Evolutionary conservation across 179 eudicot species (phyloP).

Genomic region (Corrigiola litoralis): DNA sequence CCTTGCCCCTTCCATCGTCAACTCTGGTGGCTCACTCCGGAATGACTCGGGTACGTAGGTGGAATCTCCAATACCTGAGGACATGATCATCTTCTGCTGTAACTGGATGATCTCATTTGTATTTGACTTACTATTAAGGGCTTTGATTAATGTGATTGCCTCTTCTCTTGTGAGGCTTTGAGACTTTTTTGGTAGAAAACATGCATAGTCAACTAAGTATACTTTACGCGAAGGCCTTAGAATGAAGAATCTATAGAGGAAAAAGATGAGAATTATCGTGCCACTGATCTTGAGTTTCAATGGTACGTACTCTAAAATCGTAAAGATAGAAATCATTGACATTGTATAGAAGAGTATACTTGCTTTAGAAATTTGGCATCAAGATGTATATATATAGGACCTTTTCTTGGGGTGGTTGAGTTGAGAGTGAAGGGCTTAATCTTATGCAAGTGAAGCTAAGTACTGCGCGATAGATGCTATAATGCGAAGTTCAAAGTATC

Average conservation of each 20-base stretch:
- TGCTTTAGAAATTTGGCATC: no score
- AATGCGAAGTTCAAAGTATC: no score
- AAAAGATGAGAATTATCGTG: no score
- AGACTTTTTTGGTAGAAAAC: conserved; percentile 11
- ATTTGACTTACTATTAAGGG: background rate
- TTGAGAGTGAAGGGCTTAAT: no score
- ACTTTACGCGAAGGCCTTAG: conserved; percentile 6
- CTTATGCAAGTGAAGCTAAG: no score
- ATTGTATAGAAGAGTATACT: no score
- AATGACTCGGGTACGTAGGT: conserved; percentile 9
- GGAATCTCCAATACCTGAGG: conserved; percentile 5
- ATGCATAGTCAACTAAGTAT: conserved; percentile 11
- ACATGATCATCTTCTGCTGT: background rate
- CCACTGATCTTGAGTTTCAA: no score
- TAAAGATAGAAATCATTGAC: no score
- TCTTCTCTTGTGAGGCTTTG: conserved; percentile 5
- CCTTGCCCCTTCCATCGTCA: conserved; percentile 14
- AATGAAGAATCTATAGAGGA: background rate
- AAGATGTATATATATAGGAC: no score
- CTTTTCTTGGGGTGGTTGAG: no score
- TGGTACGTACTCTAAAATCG: no score
- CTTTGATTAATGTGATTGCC: background rate
- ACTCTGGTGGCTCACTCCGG: background rate
- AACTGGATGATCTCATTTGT: background rate
- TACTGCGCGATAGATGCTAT: no score